These are phyloP conservation scores for Rhizomucor miehei DNA, from an alignment of 371 early-diverging fungal species.

Conservation along the genomic window DNA sequence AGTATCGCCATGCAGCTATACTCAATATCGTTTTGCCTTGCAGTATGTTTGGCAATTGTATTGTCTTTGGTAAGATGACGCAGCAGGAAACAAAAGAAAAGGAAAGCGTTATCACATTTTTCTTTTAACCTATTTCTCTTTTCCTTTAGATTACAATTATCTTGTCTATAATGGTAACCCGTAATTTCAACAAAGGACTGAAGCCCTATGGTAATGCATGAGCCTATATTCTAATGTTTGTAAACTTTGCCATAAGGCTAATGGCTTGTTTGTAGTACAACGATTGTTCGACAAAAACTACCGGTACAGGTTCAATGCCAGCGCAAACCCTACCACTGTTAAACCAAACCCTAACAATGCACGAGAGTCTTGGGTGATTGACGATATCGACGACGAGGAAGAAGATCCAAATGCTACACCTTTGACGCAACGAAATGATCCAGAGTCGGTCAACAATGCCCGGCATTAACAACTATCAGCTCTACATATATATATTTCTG, in stretches of 20 bases:
- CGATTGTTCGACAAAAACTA: slow-evolving; percentile 19
- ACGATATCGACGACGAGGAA: slow-evolving; percentile 9
- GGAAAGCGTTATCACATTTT: neutral
- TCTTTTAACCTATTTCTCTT: neutral
- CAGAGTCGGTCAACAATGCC: no score
- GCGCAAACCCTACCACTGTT: slow-evolving; percentile 12
- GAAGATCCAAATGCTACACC: no score
- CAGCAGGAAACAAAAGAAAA: no score
- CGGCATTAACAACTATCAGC: no score
- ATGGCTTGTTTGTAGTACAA: slow-evolving; percentile 12
- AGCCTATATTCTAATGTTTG: neutral
- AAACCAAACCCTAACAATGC: neutral
- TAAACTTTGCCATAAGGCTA: neutral
- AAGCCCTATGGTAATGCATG: slow-evolving; percentile 43
- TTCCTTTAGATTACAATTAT: slow-evolving; percentile 27
- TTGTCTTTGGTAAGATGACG: slow-evolving; percentile 47
- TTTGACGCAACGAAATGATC: no score
- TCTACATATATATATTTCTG: no score
- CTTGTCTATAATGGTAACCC: slow-evolving; percentile 23
- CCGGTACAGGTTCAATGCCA: slow-evolving; percentile 11
- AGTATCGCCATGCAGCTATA: neutral
- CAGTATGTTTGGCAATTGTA: slow-evolving; percentile 41
- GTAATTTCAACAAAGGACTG: slow-evolving; percentile 44
- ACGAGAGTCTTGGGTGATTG: slow-evolving; percentile 18
- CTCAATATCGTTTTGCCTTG: no score